phyloP scores from a whole-genome alignment of 129 eudicot genomes.

The Glebionis coronaria region DNA sequence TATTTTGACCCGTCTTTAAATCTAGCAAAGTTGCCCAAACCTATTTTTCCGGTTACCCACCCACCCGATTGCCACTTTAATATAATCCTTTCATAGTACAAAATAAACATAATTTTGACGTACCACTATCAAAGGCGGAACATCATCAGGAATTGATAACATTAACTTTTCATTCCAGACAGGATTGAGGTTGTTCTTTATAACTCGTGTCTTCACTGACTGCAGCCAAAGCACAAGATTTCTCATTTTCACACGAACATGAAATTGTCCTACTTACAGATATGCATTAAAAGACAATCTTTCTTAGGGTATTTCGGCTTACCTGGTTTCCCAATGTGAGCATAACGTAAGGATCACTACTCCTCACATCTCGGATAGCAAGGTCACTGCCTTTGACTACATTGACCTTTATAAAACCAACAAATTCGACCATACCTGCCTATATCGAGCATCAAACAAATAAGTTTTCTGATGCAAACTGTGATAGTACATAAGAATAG shows the following conservation, averaged over 20 bases:
- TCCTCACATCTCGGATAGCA: slow-evolving; percentile 76
- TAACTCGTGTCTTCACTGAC: slow-evolving; percentile 87
- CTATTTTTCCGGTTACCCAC: not conserved
- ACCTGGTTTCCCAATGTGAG: slow-evolving; percentile 81
- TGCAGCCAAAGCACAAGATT: slow-evolving; percentile 37
- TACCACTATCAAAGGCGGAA: slow-evolving; percentile 87
- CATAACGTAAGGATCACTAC: slow-evolving; percentile 92
- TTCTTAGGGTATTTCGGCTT: slow-evolving; percentile 16
- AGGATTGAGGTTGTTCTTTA: slow-evolving; percentile 84
- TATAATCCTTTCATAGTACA: not conserved
- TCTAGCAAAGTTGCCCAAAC: not conserved
- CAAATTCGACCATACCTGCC: slow-evolving; percentile 99
- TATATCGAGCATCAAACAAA: slow-evolving; percentile 31
- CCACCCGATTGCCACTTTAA: not conserved
- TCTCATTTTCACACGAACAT: slow-evolving; percentile 12
- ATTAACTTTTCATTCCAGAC: slow-evolving; percentile 92
- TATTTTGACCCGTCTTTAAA: no score
- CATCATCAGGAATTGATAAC: slow-evolving; percentile 85
- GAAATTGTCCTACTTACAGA: not conserved
- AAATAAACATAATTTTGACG: slow-evolving; percentile 21
- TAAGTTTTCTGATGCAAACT: slow-evolving; percentile 8
- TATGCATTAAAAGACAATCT: not conserved
- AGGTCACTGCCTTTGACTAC: slow-evolving; percentile 81
- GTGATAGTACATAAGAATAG: not conserved
- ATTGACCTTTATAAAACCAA: slow-evolving; percentile 87